Conservation (phyloP, 176 grass and related monocot genomes). For the Eleusine coracana region DNA sequence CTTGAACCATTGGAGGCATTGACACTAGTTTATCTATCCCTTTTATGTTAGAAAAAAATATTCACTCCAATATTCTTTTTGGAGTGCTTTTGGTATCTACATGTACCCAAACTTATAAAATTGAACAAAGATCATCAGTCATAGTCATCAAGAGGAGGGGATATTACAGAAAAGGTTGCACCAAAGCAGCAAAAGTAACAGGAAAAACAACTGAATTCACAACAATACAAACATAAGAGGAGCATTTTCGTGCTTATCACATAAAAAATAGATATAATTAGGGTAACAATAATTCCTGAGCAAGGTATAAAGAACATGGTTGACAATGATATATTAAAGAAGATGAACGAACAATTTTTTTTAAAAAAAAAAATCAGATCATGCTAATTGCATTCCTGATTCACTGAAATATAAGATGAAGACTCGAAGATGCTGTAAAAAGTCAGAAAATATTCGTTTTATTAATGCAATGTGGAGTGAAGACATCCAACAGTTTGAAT, state of each 20-base stretch:
- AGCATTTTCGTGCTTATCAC: not conserved
- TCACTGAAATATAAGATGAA: constrained; percentile 18
- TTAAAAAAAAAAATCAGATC: not conserved
- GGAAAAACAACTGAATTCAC: not conserved
- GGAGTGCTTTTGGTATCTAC: not conserved
- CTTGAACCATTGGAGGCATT: constrained; percentile 18
- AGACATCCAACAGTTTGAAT: constrained; percentile 6
- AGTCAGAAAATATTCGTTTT: constrained; percentile 1
- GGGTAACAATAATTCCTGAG: not conserved
- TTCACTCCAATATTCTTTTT: not conserved
- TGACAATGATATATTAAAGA: not conserved
- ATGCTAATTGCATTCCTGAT: constrained; percentile 25
- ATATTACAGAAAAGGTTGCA: constrained; percentile 1
- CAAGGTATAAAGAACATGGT: constrained; percentile 16
- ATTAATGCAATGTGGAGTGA: not conserved
- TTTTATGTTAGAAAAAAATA: not conserved
- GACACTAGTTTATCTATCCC: not conserved
- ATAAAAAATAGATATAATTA: constrained; percentile 1
- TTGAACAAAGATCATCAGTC: not conserved
- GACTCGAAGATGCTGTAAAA: constrained; percentile 4
- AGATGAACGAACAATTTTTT: not conserved
- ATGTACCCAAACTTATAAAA: not conserved
- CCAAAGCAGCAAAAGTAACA: not conserved
- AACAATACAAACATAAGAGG: not conserved
- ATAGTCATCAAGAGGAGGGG: constrained; percentile 5